Base-by-base conservation (phyloP, 305 asterid species). In the Andrographis paniculata region DNA sequence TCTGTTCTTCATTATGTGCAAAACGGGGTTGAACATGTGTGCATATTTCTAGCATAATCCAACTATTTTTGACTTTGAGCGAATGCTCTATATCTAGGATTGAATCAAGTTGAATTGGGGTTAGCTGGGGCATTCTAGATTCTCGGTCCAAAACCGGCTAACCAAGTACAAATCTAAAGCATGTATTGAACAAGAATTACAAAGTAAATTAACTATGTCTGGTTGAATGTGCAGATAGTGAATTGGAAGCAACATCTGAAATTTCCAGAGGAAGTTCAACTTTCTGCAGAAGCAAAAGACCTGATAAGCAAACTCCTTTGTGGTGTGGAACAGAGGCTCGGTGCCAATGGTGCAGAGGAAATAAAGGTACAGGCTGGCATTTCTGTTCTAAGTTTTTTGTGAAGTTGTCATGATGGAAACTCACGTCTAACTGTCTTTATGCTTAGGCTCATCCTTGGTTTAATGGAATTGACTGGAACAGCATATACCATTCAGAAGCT, bases 261-360 rank as follows among this genome's bases (percentile, higher is more conserved):
- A 66, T 80, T 77, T 62, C 93, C 93, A 0, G 87, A 75, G 65
- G 93, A 80, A 69, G 87, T 79, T 52, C 72, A 70, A 60, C 74
- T 80, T 44, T 67, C 49, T 20, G 12, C 0, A 9, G 49, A 44
- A 20, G 49, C 49, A 9, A 44, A 44, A 44, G 49, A 44, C 14
- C 62, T 44, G 16, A 44, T 44, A 44, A 44, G 49, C 30, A 75
- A 64, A 62, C 73, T 80, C 33, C 87, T 80, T 52, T 80, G 93
- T 57, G 62, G 70, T 48, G 93, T 80, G 15, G 70, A 71, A 48
- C 74, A 66, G 49, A 75, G 93, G 71, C 72, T 80, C 17, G 87
- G 87, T 50, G 60, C 82, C 30, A 75, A 77, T 42, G 93, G 93
- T 28, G 75, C 82, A 14, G 61, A 75, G 56, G 84, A 77, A 78